These are phyloP conservation scores for Yamadazyma trypodendri DNA, from an alignment of 1,139 yeast genomes.

Conservation along the genomic window DNA sequence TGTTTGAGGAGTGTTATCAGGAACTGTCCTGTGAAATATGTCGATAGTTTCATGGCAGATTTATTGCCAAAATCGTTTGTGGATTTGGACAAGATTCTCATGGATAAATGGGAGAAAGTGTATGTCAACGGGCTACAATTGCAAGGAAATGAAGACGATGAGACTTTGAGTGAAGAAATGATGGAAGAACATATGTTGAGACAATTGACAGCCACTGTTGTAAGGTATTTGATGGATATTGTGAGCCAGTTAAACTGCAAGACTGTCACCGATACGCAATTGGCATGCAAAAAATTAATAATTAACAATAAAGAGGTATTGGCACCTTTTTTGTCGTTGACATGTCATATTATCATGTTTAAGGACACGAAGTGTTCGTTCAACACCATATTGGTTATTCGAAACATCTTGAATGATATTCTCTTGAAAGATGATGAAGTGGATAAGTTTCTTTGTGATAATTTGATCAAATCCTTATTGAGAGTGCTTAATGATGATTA, in stretches of 20 bases:
- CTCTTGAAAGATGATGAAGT: constrained; percentile 71
- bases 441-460: constrained; percentile 70
- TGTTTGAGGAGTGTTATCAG: constrained; percentile 84
- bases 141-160: constrained; percentile 72
- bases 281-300: constrained; percentile 63
- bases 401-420: constrained; percentile 68
- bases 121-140: constrained; percentile 68
- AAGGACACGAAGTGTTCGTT: constrained; percentile 91
- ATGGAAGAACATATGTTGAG: constrained; percentile 94
- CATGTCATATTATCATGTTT: constrained; percentile 75
- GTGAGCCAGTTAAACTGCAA: constrained; percentile 68
- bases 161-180: constrained; percentile 92
- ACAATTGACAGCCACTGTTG: constrained; percentile 93
- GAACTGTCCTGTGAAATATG: constrained; percentile 76
- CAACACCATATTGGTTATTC: constrained; percentile 78
- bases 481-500: constrained; percentile 69
- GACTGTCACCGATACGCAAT: constrained; percentile 54
- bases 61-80: constrained; percentile 73
- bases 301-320: constrained; percentile 64
- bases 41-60: constrained; percentile 69
- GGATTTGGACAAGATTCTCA: constrained; percentile 70
- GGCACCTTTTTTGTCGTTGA: constrained; percentile 74
- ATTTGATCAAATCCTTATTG: constrained; percentile 47
- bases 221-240: constrained; percentile 80
- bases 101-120: constrained; percentile 72